These are phyloP conservation scores for Paratinospora sagittata DNA, from an alignment of 164 flowering plant genomes.

Conservation along the genomic window DNA sequence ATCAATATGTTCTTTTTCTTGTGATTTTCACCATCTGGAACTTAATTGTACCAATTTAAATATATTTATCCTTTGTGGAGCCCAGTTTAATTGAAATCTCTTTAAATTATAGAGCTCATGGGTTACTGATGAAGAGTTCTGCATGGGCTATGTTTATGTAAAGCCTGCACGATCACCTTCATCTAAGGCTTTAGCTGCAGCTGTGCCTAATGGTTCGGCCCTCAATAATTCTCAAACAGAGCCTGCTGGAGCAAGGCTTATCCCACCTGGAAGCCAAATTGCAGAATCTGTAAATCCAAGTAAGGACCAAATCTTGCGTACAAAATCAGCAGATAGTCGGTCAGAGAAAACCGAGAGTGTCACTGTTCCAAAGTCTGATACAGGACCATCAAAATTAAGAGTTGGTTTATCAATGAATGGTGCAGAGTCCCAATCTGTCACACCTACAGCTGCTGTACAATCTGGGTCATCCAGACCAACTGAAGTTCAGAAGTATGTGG, in stretches of 20 bases:
- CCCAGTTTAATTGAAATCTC: not conserved
- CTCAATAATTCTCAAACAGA: slow-evolving; percentile 43
- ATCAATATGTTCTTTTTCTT: not conserved
- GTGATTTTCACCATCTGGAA: not conserved
- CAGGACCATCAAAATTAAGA: slow-evolving; percentile 43
- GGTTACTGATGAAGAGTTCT: slow-evolving; percentile 97
- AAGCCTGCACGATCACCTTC: slow-evolving; percentile 65
- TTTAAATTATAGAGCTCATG: slow-evolving; percentile 64
- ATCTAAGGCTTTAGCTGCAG: slow-evolving; percentile 39
- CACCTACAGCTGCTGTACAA: slow-evolving; percentile 25
- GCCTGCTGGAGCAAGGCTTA: slow-evolving; percentile 32
- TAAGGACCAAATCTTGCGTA: slow-evolving; percentile 45
- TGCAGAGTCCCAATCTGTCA: slow-evolving; percentile 35
- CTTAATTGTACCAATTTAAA: not conserved
- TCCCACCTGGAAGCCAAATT: slow-evolving; percentile 21
- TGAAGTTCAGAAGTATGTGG: slow-evolving; percentile 49
- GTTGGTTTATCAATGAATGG: slow-evolving; percentile 41
- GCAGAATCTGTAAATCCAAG: slow-evolving; percentile 39
- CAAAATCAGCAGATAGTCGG: slow-evolving; percentile 55
- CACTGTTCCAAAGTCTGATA: slow-evolving; percentile 40
- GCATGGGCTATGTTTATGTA: slow-evolving; percentile 83
- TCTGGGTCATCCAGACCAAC: slow-evolving; percentile 32
- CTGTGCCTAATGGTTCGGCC: slow-evolving; percentile 44
- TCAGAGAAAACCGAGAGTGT: slow-evolving; percentile 45
- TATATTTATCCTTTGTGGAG: not conserved